phyloP scores from a whole-genome alignment of 2,329 filamentous ascomycete genomes.

The Botrytis tulipae region DNA sequence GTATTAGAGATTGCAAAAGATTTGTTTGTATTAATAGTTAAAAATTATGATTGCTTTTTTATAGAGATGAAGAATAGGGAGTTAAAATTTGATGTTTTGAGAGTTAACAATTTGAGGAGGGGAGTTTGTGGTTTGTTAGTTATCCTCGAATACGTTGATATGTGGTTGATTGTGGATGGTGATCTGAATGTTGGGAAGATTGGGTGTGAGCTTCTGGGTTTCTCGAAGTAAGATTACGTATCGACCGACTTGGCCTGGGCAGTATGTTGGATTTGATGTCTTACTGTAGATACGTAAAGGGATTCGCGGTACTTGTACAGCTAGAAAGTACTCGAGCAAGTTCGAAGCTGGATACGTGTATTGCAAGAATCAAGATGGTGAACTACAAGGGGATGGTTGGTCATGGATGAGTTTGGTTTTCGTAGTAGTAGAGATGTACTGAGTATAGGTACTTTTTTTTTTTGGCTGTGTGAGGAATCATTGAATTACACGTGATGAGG shows the following conservation, averaged over 20 bases:
- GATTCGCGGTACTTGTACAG: not conserved
- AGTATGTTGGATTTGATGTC: not conserved
- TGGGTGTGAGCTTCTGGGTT: not conserved
- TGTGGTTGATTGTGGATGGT: not conserved
- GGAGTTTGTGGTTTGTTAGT: not conserved
- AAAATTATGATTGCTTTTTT: not conserved
- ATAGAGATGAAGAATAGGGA: not conserved
- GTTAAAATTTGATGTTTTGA: not conserved
- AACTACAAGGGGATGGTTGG: not conserved
- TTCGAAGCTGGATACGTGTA: not conserved
- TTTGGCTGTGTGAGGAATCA: not conserved
- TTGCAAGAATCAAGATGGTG: not conserved
- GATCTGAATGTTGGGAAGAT: not conserved
- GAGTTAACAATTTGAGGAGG: not conserved
- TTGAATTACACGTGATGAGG: not conserved
- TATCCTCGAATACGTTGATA: not conserved
- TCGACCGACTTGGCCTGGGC: not conserved
- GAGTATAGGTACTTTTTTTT: not conserved
- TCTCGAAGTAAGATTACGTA: not conserved
- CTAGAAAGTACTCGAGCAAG: not conserved
- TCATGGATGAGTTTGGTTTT: too few species aligned
- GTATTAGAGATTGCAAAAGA: not conserved
- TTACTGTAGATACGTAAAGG: not conserved
- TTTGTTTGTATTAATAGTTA: not conserved
- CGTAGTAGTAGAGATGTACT: not conserved